Evolutionary conservation across 2,329 filamentous ascomycete genomes (phyloP), one percentile per base, ranked within the genome.

Genomic region (Fusarium bulbicola): DNA sequence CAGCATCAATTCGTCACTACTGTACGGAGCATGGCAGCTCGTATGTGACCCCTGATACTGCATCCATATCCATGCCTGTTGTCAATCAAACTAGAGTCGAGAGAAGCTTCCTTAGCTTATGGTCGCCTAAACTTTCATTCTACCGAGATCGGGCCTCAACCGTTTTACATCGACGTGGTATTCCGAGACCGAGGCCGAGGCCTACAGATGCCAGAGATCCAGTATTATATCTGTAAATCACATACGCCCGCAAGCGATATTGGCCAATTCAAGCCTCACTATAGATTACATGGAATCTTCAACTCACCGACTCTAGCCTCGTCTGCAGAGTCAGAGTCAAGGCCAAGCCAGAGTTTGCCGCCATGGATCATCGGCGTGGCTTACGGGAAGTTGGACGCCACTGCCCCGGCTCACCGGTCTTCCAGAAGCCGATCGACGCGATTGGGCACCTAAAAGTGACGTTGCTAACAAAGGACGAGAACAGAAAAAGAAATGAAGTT

Each of bases 361-460:
- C 26, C 18, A 42, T 46, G 42, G 39, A 53, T 64, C 59, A 34
- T 53, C 40, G 43, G 52, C 66, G 62, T 65, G 62, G 62, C 42
- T 54, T 32, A 43, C 43, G 50, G 66, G 65, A 69, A 37, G 20
- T n/a, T 34, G 45, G 40, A 69, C 64, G 49, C 64, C 43, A 57
- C 49, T 57, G 9, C 58, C 53, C 66, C 36, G 59, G 59, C 66
- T 70, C 66, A 69, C 66, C 66, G 66, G 66, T 69, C 49, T 65
- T 65, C 66, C 40, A 65, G 66, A 70, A 70, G 59, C 52, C 34
- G 59, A 70, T 65, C 50, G 52, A 49, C 59, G 59, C 42, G 52
- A 69, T 69, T 69, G 66, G 66, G 28, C 37, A 28, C 59, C 40
- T n/a, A n/a, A 26, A 28, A 45, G 47, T 46, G 40, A 69, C 59